These are phyloP conservation scores for Darksidea phi DNA, from an alignment of 495 filamentous ascomycete species.

Conservation along the genomic window DNA sequence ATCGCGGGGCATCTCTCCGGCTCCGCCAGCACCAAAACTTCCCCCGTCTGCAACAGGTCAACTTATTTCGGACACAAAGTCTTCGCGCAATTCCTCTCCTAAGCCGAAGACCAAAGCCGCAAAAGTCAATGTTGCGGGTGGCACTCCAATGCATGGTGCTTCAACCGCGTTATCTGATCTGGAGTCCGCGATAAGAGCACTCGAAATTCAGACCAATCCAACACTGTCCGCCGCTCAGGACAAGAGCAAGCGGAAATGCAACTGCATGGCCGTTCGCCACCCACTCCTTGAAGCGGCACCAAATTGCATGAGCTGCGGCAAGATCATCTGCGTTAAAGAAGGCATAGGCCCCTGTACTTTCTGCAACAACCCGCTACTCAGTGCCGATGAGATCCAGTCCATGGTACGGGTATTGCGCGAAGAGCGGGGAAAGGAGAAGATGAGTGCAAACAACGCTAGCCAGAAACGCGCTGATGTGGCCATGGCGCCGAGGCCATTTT, in stretches of 20 bases:
- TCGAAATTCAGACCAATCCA: conserved; percentile 89
- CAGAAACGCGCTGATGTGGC: conserved; percentile 65
- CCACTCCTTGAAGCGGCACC: conserved; percentile 82
- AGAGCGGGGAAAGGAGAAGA: conserved; percentile 81
- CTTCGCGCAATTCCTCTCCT: conserved; percentile 54
- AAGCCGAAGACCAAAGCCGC: conserved; percentile 59
- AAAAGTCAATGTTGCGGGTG: conserved; percentile 67
- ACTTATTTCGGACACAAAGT: conserved; percentile 70
- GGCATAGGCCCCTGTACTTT: conserved; percentile 94
- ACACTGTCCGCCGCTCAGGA: conserved; percentile 51
- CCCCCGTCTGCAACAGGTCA: conserved; percentile 71
- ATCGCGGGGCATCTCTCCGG: conserved; percentile 24
- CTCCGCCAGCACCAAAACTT: conserved; percentile 46
- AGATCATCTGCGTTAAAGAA: conserved; percentile 95
- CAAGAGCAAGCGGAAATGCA: conserved; percentile 62
- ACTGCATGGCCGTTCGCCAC: conserved; percentile 81
- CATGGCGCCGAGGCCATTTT: conserved; percentile 46
- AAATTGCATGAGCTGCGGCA: conserved; percentile 90
- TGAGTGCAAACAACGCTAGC: conserved; percentile 69
- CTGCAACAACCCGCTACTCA: conserved; percentile 72
- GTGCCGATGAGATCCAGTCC: conserved; percentile 65
- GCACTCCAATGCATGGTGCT: conserved; percentile 71
- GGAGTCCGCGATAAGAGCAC: conserved; percentile 83
- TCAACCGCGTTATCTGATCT: conserved; percentile 77
- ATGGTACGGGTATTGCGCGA: conserved; percentile 86